Base-by-base conservation (phyloP, 2,329 filamentous ascomycete species). In the Pseudocercospora crystallina region DNA sequence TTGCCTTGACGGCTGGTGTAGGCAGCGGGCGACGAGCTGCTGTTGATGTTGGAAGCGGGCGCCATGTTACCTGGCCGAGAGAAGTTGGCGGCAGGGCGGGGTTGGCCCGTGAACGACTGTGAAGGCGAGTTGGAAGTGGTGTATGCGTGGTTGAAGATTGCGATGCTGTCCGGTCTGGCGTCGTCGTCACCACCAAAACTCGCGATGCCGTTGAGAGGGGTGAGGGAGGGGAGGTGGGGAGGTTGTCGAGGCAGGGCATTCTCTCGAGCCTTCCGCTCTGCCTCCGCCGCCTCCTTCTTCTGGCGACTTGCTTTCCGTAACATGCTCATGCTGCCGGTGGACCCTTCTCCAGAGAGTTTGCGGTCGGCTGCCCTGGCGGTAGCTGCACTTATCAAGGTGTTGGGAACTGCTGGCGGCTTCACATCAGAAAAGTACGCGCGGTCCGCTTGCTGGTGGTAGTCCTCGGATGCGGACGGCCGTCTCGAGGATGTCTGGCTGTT, bases 161-260 rank as follows among this genome's bases (percentile, higher is more conserved):
- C 79, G 52, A 82, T 70, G 7, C 81, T 81, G 61, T 88, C 85
- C 29, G 83, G 79, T 54, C 84, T 72, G 41, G 69, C 76, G 43
- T 81, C 73, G 49, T 89, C 86, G 48, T 89, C 86, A 58, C 81
- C 82, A 54, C 83, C 83, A 63, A 84, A 84, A 12, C 75, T 77
- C 58, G 80, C 75, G 49, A 84, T 66, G 74, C 76, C 62, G 66
- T 72, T 65, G 66, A 79, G 57, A 65, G 74, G 62, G 71, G 51
- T 42, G 40, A 61, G 50, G 7, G 70, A 69, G 17, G 80, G 80
- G 29, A 83, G 73, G 60, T 79, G 80, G 51, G 85, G 85, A 49
- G 84, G 81, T 43, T 77, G 76, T 63, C 77, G 77, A 36, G 82
- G 78, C 68, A 70, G 82, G 77, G 65, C 76, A 26, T 26, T 26